Conservation (phyloP, 805 yeast species). For the Ogataea methylovora region DNA sequence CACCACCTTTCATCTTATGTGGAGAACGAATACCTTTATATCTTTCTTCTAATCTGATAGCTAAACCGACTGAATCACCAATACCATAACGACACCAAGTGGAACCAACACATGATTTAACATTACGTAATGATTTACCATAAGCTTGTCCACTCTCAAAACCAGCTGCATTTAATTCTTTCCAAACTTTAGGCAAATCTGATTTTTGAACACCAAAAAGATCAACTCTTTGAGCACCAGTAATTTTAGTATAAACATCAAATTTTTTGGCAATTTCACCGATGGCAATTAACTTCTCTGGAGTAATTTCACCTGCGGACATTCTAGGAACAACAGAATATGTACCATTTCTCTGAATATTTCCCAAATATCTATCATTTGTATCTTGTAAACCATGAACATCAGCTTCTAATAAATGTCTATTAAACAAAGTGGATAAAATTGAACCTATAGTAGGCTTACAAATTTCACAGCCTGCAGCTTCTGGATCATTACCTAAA, state of each 20-base stretch:
- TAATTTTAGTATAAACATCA: constrained; percentile 27
- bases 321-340: constrained; percentile 30
- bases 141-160: constrained; percentile 32
- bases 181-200: constrained; percentile 26
- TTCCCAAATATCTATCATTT: constrained; percentile 28
- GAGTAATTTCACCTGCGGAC: constrained; percentile 31
- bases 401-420: constrained; percentile 22
- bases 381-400: constrained; percentile 30
- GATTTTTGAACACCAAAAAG: constrained; percentile 27
- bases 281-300: constrained; percentile 27
- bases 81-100: constrained; percentile 33
- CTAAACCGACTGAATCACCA: constrained; percentile 32
- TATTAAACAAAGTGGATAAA: constrained; percentile 25
- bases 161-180: constrained; percentile 22
- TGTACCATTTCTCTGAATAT: constrained; percentile 31
- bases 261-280: constrained; percentile 26
- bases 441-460: constrained; percentile 30
- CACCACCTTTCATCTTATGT: constrained; percentile 31
- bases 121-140: constrained; percentile 29
- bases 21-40: constrained; percentile 31
- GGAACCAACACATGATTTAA: constrained; percentile 31
- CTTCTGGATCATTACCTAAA: constrained; percentile 18
- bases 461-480: constrained; percentile 31
- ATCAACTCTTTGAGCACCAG: constrained; percentile 30
- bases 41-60: constrained; percentile 28